phyloP scores from a whole-genome alignment of 176 grass and related monocot genomes.

The Zizania latifolia region DNA sequence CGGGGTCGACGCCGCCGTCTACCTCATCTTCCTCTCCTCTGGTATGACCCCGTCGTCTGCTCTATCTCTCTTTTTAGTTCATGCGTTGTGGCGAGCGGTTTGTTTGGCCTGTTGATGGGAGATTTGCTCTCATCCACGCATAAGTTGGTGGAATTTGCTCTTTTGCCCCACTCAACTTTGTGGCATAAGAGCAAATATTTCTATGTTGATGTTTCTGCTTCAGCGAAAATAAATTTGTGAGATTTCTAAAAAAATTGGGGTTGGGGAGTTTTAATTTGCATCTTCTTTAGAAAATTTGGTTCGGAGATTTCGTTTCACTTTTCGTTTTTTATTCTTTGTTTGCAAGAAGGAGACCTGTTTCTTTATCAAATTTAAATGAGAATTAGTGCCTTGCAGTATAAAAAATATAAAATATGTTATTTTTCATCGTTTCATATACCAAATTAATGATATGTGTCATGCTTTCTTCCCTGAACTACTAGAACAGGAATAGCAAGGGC shows the following conservation, averaged over 20 bases:
- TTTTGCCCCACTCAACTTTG: no score
- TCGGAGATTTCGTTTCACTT: not conserved
- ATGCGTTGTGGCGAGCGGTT: not conserved
- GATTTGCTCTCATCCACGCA: no score
- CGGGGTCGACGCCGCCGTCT: slow-evolving; percentile 82
- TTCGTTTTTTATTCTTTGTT: not conserved
- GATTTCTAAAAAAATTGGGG: not conserved
- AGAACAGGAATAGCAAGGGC: not conserved
- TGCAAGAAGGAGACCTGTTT: not conserved
- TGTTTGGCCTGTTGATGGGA: no score
- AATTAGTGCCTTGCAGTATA: not conserved
- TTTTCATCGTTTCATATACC: not conserved
- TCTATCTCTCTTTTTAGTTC: not conserved
- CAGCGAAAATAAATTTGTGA: not conserved
- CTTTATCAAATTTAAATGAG: not conserved
- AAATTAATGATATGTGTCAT: not conserved
- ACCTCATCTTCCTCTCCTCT: slow-evolving; percentile 77
- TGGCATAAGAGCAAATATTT: no score
- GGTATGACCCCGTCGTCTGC: slow-evolving; percentile 25
- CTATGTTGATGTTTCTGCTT: no score
- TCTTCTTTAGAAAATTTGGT: not conserved
- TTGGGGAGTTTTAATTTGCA: no score
- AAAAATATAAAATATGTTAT: no score
- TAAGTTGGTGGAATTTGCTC: no score
- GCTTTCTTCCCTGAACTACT: not conserved